Evolutionary conservation across 1,284 basidiomycete species (phyloP), one percentile per base, ranked within the genome.

Genomic region (Ustilago nuda): DNA sequence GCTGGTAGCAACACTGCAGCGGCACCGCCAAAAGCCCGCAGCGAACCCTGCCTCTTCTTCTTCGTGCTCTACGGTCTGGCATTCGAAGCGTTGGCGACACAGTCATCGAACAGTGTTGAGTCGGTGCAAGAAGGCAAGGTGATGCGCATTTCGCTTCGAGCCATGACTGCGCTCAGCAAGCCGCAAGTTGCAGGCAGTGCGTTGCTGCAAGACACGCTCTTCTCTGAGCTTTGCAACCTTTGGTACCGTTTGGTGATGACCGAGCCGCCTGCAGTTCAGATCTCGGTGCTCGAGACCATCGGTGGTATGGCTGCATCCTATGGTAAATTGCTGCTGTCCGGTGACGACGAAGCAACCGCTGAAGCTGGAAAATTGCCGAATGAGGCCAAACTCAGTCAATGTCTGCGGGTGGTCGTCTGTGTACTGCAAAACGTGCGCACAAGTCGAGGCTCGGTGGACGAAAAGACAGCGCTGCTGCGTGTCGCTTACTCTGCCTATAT

Each of bases 201-300:
- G 0, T 89, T 98, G 50, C 88, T 92, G 70, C 72, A 85, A 32
- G 93, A 95, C 43, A 89, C 91, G 0, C 90, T 94, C 39, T 96
- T 97, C 81, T 93, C 94, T 54, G 96, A 99, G 87, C 91, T 99
- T 61, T 91, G 92, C 81, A 92, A 92, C 55, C 87, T 98, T 9
- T 94, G 91, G 84, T 94, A 96, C 84, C 91, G 96, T 2, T 91
- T 98, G 86, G 92, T 92, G 0, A 91, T 98, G 89, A 93, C 92
- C 2, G 95, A 97, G 83, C 88, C 91, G 0, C 90, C 92, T 0
- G 86, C 83, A 0, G 89, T 95, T 27, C 93, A 95, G 82, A 87
- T 90, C 0, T 90, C 92, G 70, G 89, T 98, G 52, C 88, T 95
- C 3, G 92, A 92, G 70, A 90, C 93, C 27, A 87, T 96, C 36